Conservation (phyloP, 768 basidiomycete genomes). For the Pleurotus platypus region DNA sequence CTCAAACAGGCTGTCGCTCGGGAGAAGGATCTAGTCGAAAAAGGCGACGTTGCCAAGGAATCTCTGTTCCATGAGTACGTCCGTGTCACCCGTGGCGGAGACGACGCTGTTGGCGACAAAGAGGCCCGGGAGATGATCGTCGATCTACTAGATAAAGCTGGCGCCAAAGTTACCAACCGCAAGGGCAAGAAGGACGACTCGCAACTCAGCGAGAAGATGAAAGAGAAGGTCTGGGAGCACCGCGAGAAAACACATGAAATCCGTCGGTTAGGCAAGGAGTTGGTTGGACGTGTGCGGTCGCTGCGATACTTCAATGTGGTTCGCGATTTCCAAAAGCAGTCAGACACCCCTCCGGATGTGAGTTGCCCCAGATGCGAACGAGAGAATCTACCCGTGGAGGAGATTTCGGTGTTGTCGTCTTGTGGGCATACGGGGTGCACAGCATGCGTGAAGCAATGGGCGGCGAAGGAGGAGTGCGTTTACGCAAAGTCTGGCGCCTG, state of each 20-base stretch:
- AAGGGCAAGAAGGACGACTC: slow-evolving; percentile 55
- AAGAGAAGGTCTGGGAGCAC: slow-evolving; percentile 72
- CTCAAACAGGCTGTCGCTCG: slow-evolving; percentile 63
- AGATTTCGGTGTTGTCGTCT: slow-evolving; percentile 83
- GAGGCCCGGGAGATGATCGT: slow-evolving; percentile 66
- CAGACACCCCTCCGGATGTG: slow-evolving; percentile 52
- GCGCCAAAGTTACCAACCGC: background rate
- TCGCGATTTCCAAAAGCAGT: slow-evolving; percentile 80
- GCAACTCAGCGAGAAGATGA: slow-evolving; percentile 49
- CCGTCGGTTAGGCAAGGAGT: slow-evolving; percentile 80
- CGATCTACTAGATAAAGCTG: slow-evolving; percentile 43
- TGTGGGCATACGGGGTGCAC: slow-evolving; percentile 89
- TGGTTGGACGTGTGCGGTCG: slow-evolving; percentile 86
- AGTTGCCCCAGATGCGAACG: slow-evolving; percentile 62
- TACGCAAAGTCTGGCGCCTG: slow-evolving; percentile 67
- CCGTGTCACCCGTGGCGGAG: slow-evolving; percentile 48
- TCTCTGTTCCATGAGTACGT: slow-evolving; percentile 80
- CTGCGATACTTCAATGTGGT: slow-evolving; percentile 91
- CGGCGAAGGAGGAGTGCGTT: slow-evolving; percentile 80
- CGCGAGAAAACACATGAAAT: slow-evolving; percentile 87
- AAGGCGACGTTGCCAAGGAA: slow-evolving; percentile 42
- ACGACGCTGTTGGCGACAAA: slow-evolving; percentile 73
- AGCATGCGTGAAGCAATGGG: slow-evolving; percentile 66
- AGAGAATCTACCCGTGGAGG: slow-evolving; percentile 52
- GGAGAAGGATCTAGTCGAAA: slow-evolving; percentile 64